phyloP scores from a whole-genome alignment of 2,329 filamentous ascomycete genomes.

The Xylaria sp. region DNA sequence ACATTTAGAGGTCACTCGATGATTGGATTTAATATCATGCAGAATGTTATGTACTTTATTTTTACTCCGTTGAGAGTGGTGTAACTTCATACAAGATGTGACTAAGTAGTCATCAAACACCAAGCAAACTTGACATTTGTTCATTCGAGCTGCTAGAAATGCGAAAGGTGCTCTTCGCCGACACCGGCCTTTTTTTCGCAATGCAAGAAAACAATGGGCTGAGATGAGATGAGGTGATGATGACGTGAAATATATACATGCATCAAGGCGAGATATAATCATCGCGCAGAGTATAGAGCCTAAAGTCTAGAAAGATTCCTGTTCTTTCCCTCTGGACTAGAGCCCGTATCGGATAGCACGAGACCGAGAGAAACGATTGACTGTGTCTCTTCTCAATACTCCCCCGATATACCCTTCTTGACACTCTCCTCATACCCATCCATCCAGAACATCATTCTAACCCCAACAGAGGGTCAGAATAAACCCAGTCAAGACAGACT shows the following conservation, averaged over 20 bases:
- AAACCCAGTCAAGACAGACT: neutral
- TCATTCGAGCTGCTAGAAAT: neutral
- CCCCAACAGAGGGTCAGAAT: no score
- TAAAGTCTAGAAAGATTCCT: no score
- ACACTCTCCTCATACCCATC: neutral
- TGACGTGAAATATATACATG: slow-evolving; percentile 13
- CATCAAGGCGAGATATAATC: slow-evolving; percentile 22
- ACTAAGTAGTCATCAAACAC: neutral
- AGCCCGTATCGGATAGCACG: neutral
- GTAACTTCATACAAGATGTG: neutral
- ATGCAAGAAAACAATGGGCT: neutral
- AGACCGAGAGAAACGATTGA: neutral
- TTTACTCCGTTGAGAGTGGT: neutral
- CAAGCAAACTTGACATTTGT: neutral
- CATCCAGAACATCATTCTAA: neutral
- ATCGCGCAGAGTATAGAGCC: no score
- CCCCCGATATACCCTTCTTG: neutral
- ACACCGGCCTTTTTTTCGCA: neutral
- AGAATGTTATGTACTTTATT: neutral
- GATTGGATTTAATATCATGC: neutral
- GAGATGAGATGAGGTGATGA: slow-evolving; percentile 13
- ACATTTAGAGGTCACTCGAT: neutral
- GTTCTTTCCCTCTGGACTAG: neutral
- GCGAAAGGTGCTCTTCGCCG: neutral
- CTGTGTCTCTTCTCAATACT: no score